phyloP scores from a whole-genome alignment of 1,284 basidiomycete species.

The Cutaneotrichosporon dermatis region DNA sequence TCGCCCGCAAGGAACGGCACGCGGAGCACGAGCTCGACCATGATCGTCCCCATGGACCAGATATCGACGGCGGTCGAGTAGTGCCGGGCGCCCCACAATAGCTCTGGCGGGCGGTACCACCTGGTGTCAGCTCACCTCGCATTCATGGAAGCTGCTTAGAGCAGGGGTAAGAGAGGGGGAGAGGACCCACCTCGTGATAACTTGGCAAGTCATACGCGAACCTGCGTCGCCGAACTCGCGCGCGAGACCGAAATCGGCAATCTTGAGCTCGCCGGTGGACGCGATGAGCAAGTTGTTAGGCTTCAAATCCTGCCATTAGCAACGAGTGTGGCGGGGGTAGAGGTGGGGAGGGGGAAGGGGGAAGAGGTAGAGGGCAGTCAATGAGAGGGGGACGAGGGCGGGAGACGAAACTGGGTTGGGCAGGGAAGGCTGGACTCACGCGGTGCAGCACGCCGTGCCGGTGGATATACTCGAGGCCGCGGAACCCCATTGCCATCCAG shows the following conservation, averaged over 20 bases:
- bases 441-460: conserved; percentile 89
- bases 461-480: conserved; percentile 96
- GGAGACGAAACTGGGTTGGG: neutral
- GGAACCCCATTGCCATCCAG: conserved; percentile 98
- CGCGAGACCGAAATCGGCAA: conserved; percentile 98
- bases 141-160: too few species aligned
- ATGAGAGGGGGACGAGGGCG: neutral
- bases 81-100: conserved; percentile 89
- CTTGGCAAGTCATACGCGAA: conserved; percentile 94
- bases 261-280: conserved; percentile 84
- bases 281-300: conserved; percentile 97
- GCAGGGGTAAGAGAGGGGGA: too few species aligned
- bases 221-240: conserved; percentile 77
- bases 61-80: conserved; percentile 98
- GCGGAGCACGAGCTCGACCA: conserved; percentile 79
- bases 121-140: conserved; percentile 49
- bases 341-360: neutral
- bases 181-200: conserved; percentile 89
- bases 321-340: too few species aligned
- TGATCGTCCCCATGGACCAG: conserved; percentile 98
- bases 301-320: conserved; percentile 75
- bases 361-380: too few species aligned
- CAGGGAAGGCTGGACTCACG: conserved; percentile 52
- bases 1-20: conserved; percentile 93
- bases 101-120: conserved; percentile 98